Evolutionary conservation across 2,329 filamentous ascomycete species (phyloP).

Genomic region (Fusarium sp.): DNA sequence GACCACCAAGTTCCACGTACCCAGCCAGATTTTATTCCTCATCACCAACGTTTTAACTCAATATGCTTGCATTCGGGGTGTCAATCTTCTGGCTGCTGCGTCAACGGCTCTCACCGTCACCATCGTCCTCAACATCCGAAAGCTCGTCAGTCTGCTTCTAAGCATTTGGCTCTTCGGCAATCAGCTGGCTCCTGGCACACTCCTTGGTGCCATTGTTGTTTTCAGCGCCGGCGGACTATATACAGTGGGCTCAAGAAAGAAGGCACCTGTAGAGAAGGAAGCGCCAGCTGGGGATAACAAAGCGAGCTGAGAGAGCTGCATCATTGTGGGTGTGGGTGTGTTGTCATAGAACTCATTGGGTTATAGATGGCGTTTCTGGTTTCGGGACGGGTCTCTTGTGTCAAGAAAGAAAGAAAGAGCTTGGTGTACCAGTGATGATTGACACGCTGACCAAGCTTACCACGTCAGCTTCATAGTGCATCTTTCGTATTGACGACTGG

Average conservation of each 20-base stretch:
- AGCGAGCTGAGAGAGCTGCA: constrained; percentile 27
- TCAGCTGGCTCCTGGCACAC: constrained; percentile 78
- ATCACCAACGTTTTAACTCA: constrained; percentile 87
- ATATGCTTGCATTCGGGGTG: constrained; percentile 93
- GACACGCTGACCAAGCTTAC: background rate
- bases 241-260: constrained; percentile 74
- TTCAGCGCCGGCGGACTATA: constrained; percentile 94
- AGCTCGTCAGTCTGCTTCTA: constrained; percentile 88
- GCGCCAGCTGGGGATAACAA: constrained; percentile 27
- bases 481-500: background rate
- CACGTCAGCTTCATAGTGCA: background rate
- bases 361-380: constrained; percentile 26
- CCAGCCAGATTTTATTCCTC: constrained; percentile 79
- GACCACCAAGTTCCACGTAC: constrained; percentile 55
- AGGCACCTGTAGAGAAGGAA: constrained; percentile 26
- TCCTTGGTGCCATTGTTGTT: constrained; percentile 85
- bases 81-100: constrained; percentile 91
- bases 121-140: constrained; percentile 95
- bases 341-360: background rate
- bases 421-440: background rate
- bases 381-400: background rate
- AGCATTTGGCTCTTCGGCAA: constrained; percentile 98
- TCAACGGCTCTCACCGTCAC: constrained; percentile 95
- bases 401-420: background rate
- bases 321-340: background rate